phyloP scores from a whole-genome alignment of 2,329 filamentous ascomycete species.

The Exserohilum rostratum region DNA sequence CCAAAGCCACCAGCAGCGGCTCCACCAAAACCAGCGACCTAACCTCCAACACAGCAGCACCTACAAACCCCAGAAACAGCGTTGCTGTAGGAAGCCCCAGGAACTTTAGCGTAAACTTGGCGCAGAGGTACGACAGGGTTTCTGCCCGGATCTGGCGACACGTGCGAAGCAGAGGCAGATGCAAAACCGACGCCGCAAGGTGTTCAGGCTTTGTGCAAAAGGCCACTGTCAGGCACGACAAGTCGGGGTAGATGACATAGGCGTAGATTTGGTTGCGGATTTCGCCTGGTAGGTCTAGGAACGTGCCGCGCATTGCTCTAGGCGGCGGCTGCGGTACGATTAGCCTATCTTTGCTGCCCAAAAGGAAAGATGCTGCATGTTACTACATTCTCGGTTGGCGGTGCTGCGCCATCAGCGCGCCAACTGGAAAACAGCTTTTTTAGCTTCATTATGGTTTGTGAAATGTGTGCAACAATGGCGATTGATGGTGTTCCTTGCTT shows the following conservation, averaged over 20 bases:
- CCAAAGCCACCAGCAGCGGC: not conserved
- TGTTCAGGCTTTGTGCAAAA: slow-evolving; percentile 8
- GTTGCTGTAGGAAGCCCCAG: slow-evolving; percentile 7
- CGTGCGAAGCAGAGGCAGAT: slow-evolving; percentile 25
- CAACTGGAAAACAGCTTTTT: not conserved
- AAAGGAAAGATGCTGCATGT: not conserved
- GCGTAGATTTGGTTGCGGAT: slow-evolving; percentile 31
- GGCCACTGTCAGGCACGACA: slow-evolving; percentile 6
- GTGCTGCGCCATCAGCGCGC: too few species aligned
- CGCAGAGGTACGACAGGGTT: slow-evolving; percentile 25
- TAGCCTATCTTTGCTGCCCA: not conserved
- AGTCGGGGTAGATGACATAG: slow-evolving; percentile 15
- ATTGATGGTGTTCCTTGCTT: not conserved
- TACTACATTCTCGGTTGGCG: too few species aligned
- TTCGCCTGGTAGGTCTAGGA: slow-evolving; percentile 31
- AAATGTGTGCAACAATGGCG: too few species aligned
- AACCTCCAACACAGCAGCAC: slow-evolving; percentile 1
- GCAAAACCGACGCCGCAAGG: slow-evolving; percentile 15
- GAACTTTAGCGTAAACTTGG: slow-evolving; percentile 19
- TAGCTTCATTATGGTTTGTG: not conserved
- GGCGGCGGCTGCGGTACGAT: slow-evolving; percentile 2
- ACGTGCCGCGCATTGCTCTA: not conserved
- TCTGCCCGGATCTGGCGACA: slow-evolving; percentile 29
- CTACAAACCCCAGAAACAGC: slow-evolving; percentile 15
- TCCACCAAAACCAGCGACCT: slow-evolving; percentile 6